Percentiles rank a stretch among this genome's conserved stretches.
phyloP scores from a whole-genome alignment of 495 filamentous ascomycete genomes.

The Xylaria curta region DNA sequence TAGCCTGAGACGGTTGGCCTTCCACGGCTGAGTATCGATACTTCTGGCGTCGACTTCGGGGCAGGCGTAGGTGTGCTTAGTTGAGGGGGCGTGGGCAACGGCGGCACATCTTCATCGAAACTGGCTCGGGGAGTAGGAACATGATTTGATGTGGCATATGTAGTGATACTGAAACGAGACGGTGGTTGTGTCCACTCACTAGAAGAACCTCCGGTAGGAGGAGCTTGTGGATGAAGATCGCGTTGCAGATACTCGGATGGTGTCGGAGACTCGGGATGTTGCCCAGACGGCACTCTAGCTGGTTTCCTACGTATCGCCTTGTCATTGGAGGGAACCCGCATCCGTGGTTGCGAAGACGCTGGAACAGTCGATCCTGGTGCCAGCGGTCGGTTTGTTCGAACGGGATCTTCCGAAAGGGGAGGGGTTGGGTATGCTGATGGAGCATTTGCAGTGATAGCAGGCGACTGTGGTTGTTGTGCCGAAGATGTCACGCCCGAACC shows the following conservation, averaged over 20 bases:
- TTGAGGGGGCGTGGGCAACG: conserved; percentile 41
- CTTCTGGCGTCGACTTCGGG: conserved; percentile 11
- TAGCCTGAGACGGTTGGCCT: conserved; percentile 39
- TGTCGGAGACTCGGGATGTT: conserved; percentile 44
- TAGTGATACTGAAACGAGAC: conserved; percentile 78
- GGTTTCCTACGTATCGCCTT: conserved; percentile 49
- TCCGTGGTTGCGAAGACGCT: conserved; percentile 29
- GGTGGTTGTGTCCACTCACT: conserved; percentile 56
- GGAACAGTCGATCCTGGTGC: not conserved
- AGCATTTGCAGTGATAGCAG: conserved; percentile 15
- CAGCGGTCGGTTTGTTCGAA: conserved; percentile 22
- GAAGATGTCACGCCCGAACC: not conserved
- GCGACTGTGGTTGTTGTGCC: conserved; percentile 30
- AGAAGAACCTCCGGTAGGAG: conserved; percentile 27
- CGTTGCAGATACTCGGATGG: conserved; percentile 48
- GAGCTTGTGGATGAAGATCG: conserved; percentile 28
- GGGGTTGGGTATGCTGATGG: conserved; percentile 44
- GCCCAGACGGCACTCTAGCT: conserved; percentile 35
- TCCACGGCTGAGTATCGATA: conserved; percentile 48
- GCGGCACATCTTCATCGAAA: conserved; percentile 49
- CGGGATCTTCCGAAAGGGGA: conserved; percentile 40
- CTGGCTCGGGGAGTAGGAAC: conserved; percentile 64
- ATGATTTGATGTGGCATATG: conserved; percentile 64
- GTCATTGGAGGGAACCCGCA: conserved; percentile 40
- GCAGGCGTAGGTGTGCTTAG: conserved; percentile 33